Conservation (phyloP, 164 flowering plant genomes). For the Aristolochia contorta region DNA sequence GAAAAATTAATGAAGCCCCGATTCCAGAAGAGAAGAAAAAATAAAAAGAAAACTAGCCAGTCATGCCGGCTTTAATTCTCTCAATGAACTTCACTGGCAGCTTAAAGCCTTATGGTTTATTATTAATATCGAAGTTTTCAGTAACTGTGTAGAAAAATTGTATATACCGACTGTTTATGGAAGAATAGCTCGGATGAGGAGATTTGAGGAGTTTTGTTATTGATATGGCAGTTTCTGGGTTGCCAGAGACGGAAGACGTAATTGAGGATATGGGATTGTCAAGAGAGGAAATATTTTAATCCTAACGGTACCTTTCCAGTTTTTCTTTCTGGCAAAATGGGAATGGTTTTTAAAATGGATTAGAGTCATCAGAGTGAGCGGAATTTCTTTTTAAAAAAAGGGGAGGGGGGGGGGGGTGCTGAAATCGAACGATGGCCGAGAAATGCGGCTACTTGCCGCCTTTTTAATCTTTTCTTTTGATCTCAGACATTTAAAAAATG, state of each 20-base stretch:
- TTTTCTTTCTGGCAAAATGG: background rate
- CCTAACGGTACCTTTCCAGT: background rate
- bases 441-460: constrained; percentile 79
- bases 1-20: too few relatives aligned
- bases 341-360: background rate
- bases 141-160: too few relatives aligned
- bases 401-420: too few relatives aligned
- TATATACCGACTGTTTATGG: too few relatives aligned
- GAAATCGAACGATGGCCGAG: constrained; percentile 35
- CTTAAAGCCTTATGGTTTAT: too few relatives aligned
- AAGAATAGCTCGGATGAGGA: too few relatives aligned
- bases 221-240: background rate
- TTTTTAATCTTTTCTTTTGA: constrained; percentile 21
- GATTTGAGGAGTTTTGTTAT: too few relatives aligned
- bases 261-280: background rate
- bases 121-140: too few relatives aligned
- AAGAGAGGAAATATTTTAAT: background rate
- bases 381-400: background rate
- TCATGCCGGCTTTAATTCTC: too few relatives aligned
- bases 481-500: constrained; percentile 14
- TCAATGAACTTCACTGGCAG: too few relatives aligned
- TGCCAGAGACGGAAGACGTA: background rate
- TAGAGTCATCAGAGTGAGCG: background rate
- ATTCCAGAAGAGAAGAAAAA: too few relatives aligned
- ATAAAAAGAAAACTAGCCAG: too few relatives aligned